Percentiles rank a stretch among this genome's conserved stretches.
These are phyloP conservation scores for Seminavis robusta DNA, from an alignment of 108 stramenopile species.

Conservation along the genomic window DNA sequence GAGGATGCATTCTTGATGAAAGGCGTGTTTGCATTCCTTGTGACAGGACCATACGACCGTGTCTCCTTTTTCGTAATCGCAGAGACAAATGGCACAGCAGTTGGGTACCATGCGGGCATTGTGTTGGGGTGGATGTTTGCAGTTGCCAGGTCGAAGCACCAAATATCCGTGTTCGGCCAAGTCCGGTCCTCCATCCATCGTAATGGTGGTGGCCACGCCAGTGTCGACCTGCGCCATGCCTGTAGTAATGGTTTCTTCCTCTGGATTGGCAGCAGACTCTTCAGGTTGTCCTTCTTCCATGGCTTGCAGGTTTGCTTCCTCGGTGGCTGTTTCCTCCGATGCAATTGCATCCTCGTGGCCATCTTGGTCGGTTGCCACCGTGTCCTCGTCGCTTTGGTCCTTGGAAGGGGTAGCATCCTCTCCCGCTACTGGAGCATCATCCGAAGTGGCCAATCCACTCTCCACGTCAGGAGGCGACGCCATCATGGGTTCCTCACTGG, in stretches of 20 bases:
- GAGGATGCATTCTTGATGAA: constrained; percentile 69
- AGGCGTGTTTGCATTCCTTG: constrained; percentile 53
- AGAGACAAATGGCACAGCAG: constrained; percentile 70
- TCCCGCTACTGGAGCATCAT: background rate
- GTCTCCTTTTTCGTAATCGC: constrained; percentile 55
- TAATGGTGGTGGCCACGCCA: background rate
- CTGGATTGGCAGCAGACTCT: background rate
- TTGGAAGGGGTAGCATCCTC: no score
- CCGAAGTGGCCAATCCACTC: background rate
- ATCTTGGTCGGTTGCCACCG: no score
- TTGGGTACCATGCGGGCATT: constrained; percentile 49
- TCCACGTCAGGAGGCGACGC: background rate
- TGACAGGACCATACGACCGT: constrained; percentile 48
- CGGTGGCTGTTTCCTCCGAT: background rate
- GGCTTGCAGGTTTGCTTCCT: background rate
- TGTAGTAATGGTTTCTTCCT: background rate
- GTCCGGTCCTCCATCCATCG: background rate
- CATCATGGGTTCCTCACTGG: background rate
- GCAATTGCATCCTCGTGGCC: no score
- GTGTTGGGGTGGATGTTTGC: no score
- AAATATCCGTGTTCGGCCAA: background rate
- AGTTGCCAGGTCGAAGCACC: constrained; percentile 5
- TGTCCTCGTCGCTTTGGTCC: no score
- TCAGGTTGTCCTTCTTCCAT: background rate
- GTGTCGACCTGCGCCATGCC: background rate